These are phyloP conservation scores for Phaeosphaeriaceae sp. DNA, from an alignment of 2,329 filamentous ascomycete species.

Conservation along the genomic window DNA sequence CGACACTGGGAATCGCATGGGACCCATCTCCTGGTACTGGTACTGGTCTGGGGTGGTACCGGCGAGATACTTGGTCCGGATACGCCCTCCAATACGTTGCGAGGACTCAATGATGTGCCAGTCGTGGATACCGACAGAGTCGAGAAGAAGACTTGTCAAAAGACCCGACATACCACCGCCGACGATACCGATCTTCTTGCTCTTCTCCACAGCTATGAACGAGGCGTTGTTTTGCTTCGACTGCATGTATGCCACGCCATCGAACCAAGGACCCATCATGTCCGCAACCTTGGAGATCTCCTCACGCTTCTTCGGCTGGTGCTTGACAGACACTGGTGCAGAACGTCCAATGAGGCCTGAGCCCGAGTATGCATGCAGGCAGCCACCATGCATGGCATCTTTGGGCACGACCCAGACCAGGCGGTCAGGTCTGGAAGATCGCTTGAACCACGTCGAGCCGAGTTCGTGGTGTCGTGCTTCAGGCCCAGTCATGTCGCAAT, in stretches of 20 bases:
- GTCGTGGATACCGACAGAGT: slow-evolving; percentile 65
- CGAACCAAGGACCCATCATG: slow-evolving; percentile 69
- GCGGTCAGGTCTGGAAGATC: slow-evolving; percentile 50
- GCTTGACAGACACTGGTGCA: slow-evolving; percentile 46
- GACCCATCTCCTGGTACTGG: slow-evolving; percentile 72
- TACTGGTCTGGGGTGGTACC: slow-evolving; percentile 66
- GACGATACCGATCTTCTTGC: slow-evolving; percentile 67
- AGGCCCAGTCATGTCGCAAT: slow-evolving; percentile 48
- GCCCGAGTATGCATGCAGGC: slow-evolving; percentile 55
- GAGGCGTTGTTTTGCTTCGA: slow-evolving; percentile 61
- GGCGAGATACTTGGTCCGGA: slow-evolving; percentile 69
- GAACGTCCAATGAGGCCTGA: slow-evolving; percentile 52
- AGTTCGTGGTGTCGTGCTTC: slow-evolving; percentile 54
- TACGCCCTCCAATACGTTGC: slow-evolving; percentile 67
- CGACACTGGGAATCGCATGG: slow-evolving; percentile 68
- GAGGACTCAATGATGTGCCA: slow-evolving; percentile 69
- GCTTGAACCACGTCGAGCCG: slow-evolving; percentile 45
- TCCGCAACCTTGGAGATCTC: slow-evolving; percentile 59
- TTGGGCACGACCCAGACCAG: slow-evolving; percentile 58
- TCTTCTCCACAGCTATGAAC: slow-evolving; percentile 63
- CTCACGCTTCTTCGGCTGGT: slow-evolving; percentile 46
- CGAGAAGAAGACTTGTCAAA: slow-evolving; percentile 60
- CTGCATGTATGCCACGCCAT: slow-evolving; percentile 66
- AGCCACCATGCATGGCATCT: slow-evolving; percentile 49
- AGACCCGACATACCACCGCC: slow-evolving; percentile 71